Percentiles rank a stretch among this genome's conserved stretches.
phyloP scores from a whole-genome alignment of 2,329 filamentous ascomycete genomes.

The Aspergillus texensis region DNA sequence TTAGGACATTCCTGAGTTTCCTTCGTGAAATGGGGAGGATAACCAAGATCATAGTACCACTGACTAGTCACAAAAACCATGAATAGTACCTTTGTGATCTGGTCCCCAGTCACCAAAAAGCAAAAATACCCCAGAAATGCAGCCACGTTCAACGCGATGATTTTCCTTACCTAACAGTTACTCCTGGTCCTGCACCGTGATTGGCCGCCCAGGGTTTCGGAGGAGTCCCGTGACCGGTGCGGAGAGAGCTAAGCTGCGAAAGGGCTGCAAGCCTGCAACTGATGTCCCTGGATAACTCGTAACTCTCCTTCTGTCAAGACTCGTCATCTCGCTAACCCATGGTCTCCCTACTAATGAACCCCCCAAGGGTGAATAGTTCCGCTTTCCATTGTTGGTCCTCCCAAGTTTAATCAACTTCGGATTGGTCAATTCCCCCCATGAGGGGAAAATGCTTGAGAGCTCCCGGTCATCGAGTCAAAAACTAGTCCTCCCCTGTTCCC shows the following conservation, averaged over 20 bases:
- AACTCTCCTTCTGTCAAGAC: background rate
- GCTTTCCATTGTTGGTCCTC: background rate
- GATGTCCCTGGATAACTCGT: background rate
- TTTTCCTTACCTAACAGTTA: constrained; percentile 23
- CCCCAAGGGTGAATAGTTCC: background rate
- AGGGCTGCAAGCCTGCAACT: background rate
- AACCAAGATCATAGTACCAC: too few relatives aligned
- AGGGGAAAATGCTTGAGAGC: constrained; percentile 1
- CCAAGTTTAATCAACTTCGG: background rate
- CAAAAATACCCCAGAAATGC: constrained; percentile 10
- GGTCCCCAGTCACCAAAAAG: background rate
- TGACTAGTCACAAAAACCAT: too few relatives aligned
- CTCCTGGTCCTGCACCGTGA: background rate
- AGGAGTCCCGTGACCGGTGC: constrained; percentile 11
- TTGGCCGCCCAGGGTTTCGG: background rate
- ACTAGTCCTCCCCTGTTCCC: background rate
- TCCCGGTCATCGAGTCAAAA: too few relatives aligned
- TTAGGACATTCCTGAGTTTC: too few relatives aligned
- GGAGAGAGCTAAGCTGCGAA: constrained; percentile 8
- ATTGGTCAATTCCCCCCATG: background rate
- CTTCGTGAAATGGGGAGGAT: too few relatives aligned
- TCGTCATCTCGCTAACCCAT: background rate
- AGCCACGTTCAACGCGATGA: background rate
- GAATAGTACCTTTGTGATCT: too few relatives aligned
- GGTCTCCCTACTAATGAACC: too few relatives aligned